Conservation (phyloP, 306 rosid species). For the Corylus avellana region DNA sequence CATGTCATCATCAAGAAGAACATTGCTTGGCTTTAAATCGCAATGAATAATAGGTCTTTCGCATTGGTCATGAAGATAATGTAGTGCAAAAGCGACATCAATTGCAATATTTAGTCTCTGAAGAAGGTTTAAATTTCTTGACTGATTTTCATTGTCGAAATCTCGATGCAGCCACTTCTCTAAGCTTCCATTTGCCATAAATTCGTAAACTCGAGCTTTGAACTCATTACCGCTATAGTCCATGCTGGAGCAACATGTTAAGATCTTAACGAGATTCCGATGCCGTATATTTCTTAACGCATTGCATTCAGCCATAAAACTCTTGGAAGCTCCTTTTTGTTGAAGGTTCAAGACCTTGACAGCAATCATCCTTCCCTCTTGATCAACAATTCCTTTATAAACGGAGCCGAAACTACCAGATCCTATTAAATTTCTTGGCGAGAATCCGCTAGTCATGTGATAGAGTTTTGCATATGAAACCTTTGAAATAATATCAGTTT, state of each 20-base stretch:
- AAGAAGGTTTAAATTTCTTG: background rate
- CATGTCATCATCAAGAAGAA: conserved; percentile 21
- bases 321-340: conserved; percentile 30
- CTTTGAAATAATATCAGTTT: background rate
- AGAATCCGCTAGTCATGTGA: conserved; percentile 25
- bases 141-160: background rate
- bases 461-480: conserved; percentile 31
- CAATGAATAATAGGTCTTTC: conserved; percentile 12
- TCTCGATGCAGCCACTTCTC: conserved; percentile 30
- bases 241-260: no score
- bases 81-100: conserved; percentile 19
- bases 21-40: conserved; percentile 25
- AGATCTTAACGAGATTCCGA: no score
- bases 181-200: conserved; percentile 37
- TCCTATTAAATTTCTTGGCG: conserved; percentile 2
- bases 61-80: conserved; percentile 24
- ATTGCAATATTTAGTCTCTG: conserved; percentile 27
- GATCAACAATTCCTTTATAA: conserved; percentile 27
- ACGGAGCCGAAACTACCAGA: background rate
- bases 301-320: conserved; percentile 1
- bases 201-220: background rate
- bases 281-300: no score
- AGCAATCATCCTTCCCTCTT: conserved; percentile 21
- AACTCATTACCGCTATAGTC: no score
- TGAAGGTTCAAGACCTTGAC: conserved; percentile 36